Percentiles rank a stretch among this genome's conserved stretches.
Evolutionary conservation across 495 filamentous ascomycete species (phyloP).

Genomic region (Astrocystis sublimbata): DNA sequence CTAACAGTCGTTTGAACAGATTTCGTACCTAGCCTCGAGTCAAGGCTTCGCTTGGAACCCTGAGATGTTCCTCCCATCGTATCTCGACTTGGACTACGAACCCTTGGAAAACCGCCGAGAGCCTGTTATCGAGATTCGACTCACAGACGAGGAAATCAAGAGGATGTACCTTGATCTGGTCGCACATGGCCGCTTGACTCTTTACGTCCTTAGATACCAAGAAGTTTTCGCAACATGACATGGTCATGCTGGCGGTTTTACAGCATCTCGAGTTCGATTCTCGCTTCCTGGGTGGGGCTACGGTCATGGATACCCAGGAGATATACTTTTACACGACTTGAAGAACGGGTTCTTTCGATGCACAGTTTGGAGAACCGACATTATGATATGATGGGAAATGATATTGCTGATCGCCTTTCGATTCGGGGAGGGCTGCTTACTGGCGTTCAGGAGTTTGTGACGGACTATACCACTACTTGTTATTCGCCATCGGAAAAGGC

Average conservation of each 20-base stretch:
- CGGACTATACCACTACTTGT: slow-evolving; percentile 16
- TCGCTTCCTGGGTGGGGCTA: slow-evolving; percentile 34
- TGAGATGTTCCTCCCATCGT: slow-evolving; percentile 60
- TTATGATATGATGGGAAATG: slow-evolving; percentile 11
- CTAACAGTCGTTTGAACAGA: slow-evolving; percentile 40
- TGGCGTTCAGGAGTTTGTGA: slow-evolving; percentile 13
- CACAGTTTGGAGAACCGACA: slow-evolving; percentile 12
- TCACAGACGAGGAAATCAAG: slow-evolving; percentile 65
- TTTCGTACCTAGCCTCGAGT: slow-evolving; percentile 66
- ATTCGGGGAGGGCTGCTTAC: background rate
- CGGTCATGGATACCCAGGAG: slow-evolving; percentile 14
- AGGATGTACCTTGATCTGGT: slow-evolving; percentile 49
- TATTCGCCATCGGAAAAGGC: slow-evolving; percentile 6
- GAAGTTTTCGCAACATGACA: slow-evolving; percentile 33
- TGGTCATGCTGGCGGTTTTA: slow-evolving; percentile 36
- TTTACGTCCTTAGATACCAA: slow-evolving; percentile 31
- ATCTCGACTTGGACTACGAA: slow-evolving; percentile 57
- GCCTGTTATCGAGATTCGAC: slow-evolving; percentile 65
- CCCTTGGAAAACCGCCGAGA: slow-evolving; percentile 66
- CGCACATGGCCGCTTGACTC: background rate
- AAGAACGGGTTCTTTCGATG: background rate
- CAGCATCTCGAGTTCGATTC: slow-evolving; percentile 36
- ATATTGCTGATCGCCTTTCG: slow-evolving; percentile 2
- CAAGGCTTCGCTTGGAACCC: slow-evolving; percentile 76
- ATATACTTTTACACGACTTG: slow-evolving; percentile 3